Evolutionary conservation across 2,329 filamentous ascomycete genomes (phyloP), one percentile per base, ranked within the genome.

Genomic region (Acrocalymma vagum): DNA sequence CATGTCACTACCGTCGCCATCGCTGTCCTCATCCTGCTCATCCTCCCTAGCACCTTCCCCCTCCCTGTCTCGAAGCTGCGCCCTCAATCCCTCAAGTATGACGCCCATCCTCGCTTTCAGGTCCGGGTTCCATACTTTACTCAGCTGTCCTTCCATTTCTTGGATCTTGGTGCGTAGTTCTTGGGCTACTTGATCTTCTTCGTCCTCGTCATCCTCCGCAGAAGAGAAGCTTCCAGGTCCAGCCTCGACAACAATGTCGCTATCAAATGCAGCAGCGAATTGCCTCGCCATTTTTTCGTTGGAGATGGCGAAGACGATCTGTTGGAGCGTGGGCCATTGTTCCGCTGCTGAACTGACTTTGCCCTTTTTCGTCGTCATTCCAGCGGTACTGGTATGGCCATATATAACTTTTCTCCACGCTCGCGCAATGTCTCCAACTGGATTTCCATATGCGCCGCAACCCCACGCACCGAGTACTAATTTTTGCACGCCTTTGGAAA

Each of bases 391-490:
- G 5, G 5, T 14, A n/a, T n/a, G n/a, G 5, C 45, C 43, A 35
- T 41, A 20, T 4, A 68, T 22, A 4, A 63, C 61, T 42, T 68
- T 74, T 44, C 70, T 72, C 77, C 83, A 87, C 1, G 78, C 74
- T 13, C 70, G 65, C 10, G 83, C 82, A 20, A 86, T 68, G 60
- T 86, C 81, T 2, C 67, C 67, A 0, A 83, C 76, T 0, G 83
- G 84, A 47, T 86, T 86, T 0, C 81, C 82, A 42, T 84, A 83
- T 0, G 81, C 81, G 3, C 83, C 83, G 45, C 82, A 85, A 0
- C 84, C 84, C 82, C 83, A 86, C 0, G 83, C 82, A 0, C 84
- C 84, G 0, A 86, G 69, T 0, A 87, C 78, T 0, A 86, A 53
- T 39, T 69, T 76, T 24, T 66, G 71, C 4, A 72, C 71, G 0